Percentiles rank a stretch among this genome's conserved stretches.
Evolutionary conservation across 805 yeast genomes (phyloP).

Genomic region (Candida broadrunensis): DNA sequence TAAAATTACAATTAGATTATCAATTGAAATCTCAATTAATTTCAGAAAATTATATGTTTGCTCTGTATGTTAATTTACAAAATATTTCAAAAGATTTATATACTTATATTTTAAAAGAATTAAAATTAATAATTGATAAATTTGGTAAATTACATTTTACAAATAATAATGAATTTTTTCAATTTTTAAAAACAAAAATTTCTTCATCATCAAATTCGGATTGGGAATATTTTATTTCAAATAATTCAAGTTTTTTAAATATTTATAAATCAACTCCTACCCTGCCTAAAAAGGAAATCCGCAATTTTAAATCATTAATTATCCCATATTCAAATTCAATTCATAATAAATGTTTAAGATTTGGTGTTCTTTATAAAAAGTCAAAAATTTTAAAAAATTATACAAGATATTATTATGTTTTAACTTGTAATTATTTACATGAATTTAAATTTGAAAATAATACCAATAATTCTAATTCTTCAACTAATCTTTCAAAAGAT

Average conservation of each 20-base stretch:
- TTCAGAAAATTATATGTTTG: slow-evolving; percentile 40
- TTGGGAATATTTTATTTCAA: slow-evolving; percentile 37
- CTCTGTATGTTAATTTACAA: slow-evolving; percentile 40
- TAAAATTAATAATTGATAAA: slow-evolving; percentile 28
- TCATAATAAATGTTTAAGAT: slow-evolving; percentile 39
- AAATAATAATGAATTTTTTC: slow-evolving; percentile 19
- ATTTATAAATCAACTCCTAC: slow-evolving; percentile 29
- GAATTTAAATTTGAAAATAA: slow-evolving; percentile 40
- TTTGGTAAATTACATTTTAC: slow-evolving; percentile 26
- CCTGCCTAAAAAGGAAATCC: slow-evolving; percentile 39
- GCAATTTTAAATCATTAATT: slow-evolving; percentile 44
- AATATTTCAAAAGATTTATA: slow-evolving; percentile 38
- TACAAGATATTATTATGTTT: slow-evolving; percentile 32
- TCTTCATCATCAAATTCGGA: slow-evolving; percentile 24
- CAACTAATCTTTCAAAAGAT: slow-evolving; percentile 10
- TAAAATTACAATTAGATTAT: slow-evolving; percentile 36
- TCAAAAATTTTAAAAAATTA: slow-evolving; percentile 40
- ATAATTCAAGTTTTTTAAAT: slow-evolving; percentile 59
- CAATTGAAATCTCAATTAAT: slow-evolving; percentile 40
- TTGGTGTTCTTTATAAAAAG: slow-evolving; percentile 39
- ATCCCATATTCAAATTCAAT: slow-evolving; percentile 35
- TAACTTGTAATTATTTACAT: slow-evolving; percentile 42
- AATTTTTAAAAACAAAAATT: slow-evolving; percentile 22
- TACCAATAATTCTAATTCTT: too few species aligned
- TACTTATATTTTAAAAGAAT: slow-evolving; percentile 35